Conservation (phyloP, 2,329 filamentous ascomycete genomes). For the Exserohilum turcica region DNA sequence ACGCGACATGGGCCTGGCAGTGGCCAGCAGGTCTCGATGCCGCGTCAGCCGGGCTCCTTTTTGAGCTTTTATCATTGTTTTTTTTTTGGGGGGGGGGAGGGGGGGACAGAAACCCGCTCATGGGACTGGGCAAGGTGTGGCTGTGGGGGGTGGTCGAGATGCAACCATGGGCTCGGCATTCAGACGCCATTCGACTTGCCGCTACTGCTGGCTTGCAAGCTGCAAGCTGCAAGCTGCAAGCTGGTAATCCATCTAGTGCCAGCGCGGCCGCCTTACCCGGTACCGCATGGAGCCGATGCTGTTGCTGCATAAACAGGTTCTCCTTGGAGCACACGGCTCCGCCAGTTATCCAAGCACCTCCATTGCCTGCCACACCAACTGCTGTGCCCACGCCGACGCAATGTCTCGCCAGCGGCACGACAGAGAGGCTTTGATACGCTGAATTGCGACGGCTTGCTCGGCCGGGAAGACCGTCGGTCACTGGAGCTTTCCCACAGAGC, state of each 20-base stretch:
- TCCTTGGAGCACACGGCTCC: background rate
- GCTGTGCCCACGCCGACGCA: background rate
- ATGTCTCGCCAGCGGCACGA: conserved; percentile 7
- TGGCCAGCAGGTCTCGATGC: conserved; percentile 43
- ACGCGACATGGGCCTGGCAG: conserved; percentile 40
- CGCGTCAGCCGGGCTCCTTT: background rate
- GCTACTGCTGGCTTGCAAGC: conserved; percentile 25
- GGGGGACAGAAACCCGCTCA: background rate
- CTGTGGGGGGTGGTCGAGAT: conserved; percentile 38
- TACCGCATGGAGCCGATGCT: background rate
- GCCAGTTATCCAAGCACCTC: background rate
- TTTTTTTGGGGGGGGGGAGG: too few species aligned
- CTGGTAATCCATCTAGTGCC: conserved; percentile 13
- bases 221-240: conserved; percentile 29
- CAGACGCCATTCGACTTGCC: conserved; percentile 28
- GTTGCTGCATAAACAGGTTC: conserved; percentile 5
- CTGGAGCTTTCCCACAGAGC: conserved; percentile 24
- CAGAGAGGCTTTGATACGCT: conserved; percentile 19
- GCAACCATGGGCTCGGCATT: conserved; percentile 24
- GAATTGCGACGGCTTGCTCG: conserved; percentile 11
- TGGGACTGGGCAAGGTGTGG: conserved; percentile 35
- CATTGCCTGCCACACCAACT: background rate
- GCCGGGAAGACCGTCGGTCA: conserved; percentile 30
- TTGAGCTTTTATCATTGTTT: background rate
- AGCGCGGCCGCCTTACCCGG: conserved; percentile 16